Percentiles rank a stretch among this genome's conserved stretches.
Evolutionary conservation across 2,329 filamentous ascomycete species (phyloP).

Genomic region (Microascus cirrosus): DNA sequence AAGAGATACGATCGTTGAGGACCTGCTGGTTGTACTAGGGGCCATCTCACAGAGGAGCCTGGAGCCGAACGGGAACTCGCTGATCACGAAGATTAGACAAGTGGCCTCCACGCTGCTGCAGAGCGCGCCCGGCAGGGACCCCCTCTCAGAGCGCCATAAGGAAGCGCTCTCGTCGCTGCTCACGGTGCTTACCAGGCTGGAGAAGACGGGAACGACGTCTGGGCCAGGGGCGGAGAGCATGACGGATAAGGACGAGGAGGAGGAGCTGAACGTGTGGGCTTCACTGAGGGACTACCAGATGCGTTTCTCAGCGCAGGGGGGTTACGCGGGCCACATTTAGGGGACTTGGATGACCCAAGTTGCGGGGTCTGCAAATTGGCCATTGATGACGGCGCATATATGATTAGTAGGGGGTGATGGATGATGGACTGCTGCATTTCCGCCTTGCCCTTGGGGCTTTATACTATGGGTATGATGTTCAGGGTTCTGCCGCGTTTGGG

Average conservation of each 20-base stretch:
- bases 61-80: constrained; percentile 55
- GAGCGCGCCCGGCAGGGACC: constrained; percentile 15
- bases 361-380: neutral
- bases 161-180: constrained; percentile 63
- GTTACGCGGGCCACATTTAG: constrained; percentile 23
- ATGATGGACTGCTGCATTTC: no score
- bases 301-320: constrained; percentile 56
- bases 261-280: constrained; percentile 67
- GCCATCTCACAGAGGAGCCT: constrained; percentile 77
- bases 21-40: constrained; percentile 62
- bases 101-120: constrained; percentile 60
- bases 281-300: constrained; percentile 69
- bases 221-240: constrained; percentile 22
- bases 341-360: no score
- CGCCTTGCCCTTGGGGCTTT: no score
- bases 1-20: constrained; percentile 70
- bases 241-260: constrained; percentile 56
- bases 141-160: constrained; percentile 46
- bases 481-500: no score
- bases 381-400: neutral
- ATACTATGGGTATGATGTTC: no score
- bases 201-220: constrained; percentile 41
- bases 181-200: constrained; percentile 62
- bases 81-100: constrained; percentile 76
- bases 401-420: neutral